A percentile compares a stretch with the other conserved stretches of the same genome.
Conservation (phyloP, 2,329 filamentous ascomycete genomes). For the Beauveria medogensis region DNA sequence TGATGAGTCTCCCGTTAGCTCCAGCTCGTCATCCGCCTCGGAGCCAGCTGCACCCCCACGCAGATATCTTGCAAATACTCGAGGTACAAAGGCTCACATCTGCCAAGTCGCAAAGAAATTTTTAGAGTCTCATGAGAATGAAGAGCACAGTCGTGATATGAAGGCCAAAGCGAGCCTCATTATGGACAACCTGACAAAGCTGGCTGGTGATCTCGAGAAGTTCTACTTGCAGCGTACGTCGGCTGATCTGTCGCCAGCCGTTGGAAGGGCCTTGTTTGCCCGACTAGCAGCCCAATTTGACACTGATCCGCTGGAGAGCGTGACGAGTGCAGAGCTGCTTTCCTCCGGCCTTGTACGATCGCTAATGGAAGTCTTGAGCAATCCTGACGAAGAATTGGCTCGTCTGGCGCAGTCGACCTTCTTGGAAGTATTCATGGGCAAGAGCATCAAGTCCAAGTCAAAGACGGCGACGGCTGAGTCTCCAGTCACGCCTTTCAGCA, state of each 20-base stretch:
- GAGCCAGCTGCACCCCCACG: constrained; percentile 48
- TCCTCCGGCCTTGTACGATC: constrained; percentile 84
- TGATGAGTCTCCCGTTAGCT: constrained; percentile 57
- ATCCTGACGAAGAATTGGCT: constrained; percentile 52
- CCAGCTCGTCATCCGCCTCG: constrained; percentile 57
- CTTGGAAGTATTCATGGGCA: constrained; percentile 85
- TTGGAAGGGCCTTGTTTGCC: constrained; percentile 62
- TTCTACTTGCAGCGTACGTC: constrained; percentile 57
- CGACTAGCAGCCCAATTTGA: constrained; percentile 79
- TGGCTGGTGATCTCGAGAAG: constrained; percentile 63
- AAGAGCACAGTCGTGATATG: constrained; percentile 62
- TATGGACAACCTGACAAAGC: constrained; percentile 58
- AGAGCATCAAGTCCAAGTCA: constrained; percentile 55
- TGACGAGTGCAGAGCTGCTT: constrained; percentile 90
- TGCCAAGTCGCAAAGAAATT: constrained; percentile 73
- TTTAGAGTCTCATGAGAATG: constrained; percentile 71
- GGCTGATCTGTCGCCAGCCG: constrained; percentile 33
- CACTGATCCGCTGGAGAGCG: constrained; percentile 79
- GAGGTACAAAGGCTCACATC: constrained; percentile 58
- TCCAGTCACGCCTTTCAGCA: constrained; percentile 76
- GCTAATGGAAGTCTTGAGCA: constrained; percentile 73
- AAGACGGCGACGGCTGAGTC: constrained; percentile 59
- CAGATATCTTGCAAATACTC: constrained; percentile 38
- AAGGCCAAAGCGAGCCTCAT: constrained; percentile 73
- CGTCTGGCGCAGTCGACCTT: constrained; percentile 73